These are phyloP conservation scores for Flaveria sonorensis DNA, from an alignment of 129 eudicot genomes.

Conservation along the genomic window DNA sequence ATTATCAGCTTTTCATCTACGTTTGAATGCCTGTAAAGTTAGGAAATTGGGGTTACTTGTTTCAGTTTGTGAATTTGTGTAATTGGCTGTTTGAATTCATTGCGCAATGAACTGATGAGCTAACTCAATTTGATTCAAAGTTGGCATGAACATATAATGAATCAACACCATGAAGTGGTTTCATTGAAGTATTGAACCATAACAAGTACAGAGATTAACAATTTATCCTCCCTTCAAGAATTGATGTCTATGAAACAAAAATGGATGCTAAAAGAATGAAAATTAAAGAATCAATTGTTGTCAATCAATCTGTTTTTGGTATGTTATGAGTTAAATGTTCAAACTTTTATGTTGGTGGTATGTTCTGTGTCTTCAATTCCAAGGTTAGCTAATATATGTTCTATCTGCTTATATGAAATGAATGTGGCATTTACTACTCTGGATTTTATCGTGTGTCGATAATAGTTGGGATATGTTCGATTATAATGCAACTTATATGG, in stretches of 20 bases:
- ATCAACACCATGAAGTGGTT: background rate
- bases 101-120: background rate
- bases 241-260: too few relatives aligned
- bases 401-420: background rate
- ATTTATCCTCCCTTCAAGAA: too few relatives aligned
- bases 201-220: background rate
- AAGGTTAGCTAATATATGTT: constrained; percentile 6
- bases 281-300: background rate
- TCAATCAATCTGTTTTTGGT: constrained; percentile 13
- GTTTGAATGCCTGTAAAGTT: constrained; percentile 15
- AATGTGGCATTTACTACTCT: constrained; percentile 8
- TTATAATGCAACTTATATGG: constrained; percentile 19
- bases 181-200: background rate
- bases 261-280: too few relatives aligned
- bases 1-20: background rate
- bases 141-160: background rate
- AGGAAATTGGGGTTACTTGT: background rate
- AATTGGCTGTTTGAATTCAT: background rate
- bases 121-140: background rate
- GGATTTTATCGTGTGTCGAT: background rate
- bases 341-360: background rate
- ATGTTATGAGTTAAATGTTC: background rate
- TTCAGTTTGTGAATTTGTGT: constrained; percentile 13
- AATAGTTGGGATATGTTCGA: background rate
- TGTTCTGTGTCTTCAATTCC: constrained; percentile 3